These are phyloP conservation scores for Klebsormidium nitens DNA, from an alignment of 139 green algal genomes.

Conservation along the genomic window DNA sequence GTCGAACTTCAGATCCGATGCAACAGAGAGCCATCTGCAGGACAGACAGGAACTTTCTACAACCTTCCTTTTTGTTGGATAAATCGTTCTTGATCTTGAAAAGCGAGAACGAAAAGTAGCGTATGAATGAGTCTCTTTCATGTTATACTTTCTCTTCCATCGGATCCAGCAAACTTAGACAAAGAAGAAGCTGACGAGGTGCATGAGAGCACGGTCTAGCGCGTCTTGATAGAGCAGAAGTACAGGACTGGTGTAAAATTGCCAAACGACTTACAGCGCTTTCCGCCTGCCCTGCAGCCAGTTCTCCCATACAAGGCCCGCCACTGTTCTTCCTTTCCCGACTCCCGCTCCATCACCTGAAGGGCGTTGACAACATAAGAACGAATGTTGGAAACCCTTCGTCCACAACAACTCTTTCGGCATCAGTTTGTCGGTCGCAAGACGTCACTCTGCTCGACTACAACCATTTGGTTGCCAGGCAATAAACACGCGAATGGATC, in stretches of 20 bases:
- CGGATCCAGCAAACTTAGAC: background rate
- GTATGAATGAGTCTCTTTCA: too few relatives aligned
- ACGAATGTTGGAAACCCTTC: too few relatives aligned
- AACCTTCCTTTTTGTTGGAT: background rate
- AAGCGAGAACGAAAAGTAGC: background rate
- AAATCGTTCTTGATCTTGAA: background rate
- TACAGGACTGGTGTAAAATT: too few relatives aligned
- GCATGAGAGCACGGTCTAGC: background rate
- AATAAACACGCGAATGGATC: too few relatives aligned
- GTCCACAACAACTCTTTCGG: too few relatives aligned
- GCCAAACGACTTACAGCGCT: slow-evolving; percentile 52
- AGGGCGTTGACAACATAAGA: too few relatives aligned
- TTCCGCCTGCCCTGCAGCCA: slow-evolving; percentile 45
- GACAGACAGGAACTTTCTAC: slow-evolving; percentile 34
- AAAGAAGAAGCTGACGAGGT: background rate
- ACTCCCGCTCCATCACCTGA: slow-evolving; percentile 78
- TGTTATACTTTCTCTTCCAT: background rate
- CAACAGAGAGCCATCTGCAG: slow-evolving; percentile 36
- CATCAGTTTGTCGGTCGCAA: too few relatives aligned
- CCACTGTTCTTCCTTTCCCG: slow-evolving; percentile 78
- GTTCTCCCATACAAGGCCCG: slow-evolving; percentile 60
- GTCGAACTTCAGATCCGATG: slow-evolving; percentile 54
- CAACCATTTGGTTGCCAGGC: too few relatives aligned
- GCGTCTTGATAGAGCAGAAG: background rate
- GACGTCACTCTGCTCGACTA: too few relatives aligned